Conservation (phyloP, 257 asterid genomes). For the Jacaranda mimosifolia region DNA sequence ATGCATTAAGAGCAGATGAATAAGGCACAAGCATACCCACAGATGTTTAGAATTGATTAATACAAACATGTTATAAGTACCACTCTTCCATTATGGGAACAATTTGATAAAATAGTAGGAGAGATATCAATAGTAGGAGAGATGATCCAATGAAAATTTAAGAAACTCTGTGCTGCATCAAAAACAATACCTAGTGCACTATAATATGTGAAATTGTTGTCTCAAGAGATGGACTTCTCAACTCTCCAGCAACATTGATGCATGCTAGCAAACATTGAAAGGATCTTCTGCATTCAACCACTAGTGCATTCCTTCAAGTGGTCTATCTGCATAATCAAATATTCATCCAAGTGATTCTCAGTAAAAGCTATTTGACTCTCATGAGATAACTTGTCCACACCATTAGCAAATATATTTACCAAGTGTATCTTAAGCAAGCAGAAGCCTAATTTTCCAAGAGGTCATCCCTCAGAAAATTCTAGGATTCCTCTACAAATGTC, state of each 20-base stretch:
- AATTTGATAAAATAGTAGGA: background rate
- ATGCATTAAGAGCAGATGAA: conserved; percentile 2
- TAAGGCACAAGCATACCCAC: conserved; percentile 13
- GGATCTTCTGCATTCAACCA: conserved; percentile 99
- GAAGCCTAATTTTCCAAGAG: conserved; percentile 87
- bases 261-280: conserved; percentile 92
- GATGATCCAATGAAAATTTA: conserved; percentile 3
- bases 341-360: conserved; percentile 93
- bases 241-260: conserved; percentile 82
- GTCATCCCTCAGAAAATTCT: conserved; percentile 92
- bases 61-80: background rate
- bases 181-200: conserved; percentile 79
- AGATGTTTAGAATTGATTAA: background rate
- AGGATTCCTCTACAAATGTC: conserved; percentile 94
- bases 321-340: conserved; percentile 95
- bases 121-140: no score
- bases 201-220: conserved; percentile 80
- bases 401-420: conserved; percentile 93
- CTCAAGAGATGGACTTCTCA: conserved; percentile 84
- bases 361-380: conserved; percentile 82
- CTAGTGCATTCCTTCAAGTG: conserved; percentile 94
- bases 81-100: background rate
- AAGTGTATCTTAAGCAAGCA: conserved; percentile 89
- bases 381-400: conserved; percentile 90
- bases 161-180: background rate